Conservation (phyloP, 495 filamentous ascomycete genomes). For the Aspergillus ellipticus region DNA sequence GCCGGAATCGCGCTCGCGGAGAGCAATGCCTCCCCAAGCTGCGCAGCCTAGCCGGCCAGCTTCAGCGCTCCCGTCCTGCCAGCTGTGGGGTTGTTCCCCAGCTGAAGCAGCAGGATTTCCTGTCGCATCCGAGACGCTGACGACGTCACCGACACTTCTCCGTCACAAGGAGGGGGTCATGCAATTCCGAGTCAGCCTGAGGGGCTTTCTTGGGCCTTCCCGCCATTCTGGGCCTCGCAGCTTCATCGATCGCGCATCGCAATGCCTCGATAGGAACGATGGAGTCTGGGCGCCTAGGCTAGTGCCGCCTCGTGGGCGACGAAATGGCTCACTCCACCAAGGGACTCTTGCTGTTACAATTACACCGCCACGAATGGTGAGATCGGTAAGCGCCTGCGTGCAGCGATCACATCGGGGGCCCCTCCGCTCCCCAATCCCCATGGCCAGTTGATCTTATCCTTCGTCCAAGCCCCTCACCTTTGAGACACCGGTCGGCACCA, state of each 20-base stretch:
- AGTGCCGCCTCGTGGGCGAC: constrained; percentile 1
- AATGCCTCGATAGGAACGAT: not conserved
- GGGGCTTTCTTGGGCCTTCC: not conserved
- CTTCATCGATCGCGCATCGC: constrained; percentile 12
- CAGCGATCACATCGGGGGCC: not conserved
- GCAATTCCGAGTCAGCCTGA: not conserved
- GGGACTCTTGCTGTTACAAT: not conserved
- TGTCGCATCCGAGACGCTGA: constrained; percentile 2
- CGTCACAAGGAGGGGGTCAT: constrained; percentile 1
- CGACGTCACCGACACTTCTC: constrained; percentile 11
- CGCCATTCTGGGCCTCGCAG: not conserved
- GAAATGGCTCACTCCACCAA: not conserved
- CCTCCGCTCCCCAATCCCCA: too few species aligned
- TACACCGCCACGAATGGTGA: constrained; percentile 6
- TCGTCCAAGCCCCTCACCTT: constrained; percentile 14
- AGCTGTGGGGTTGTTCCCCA: constrained; percentile 10
- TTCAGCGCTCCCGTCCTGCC: not conserved
- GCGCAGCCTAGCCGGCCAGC: not conserved
- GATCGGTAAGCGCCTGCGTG: constrained; percentile 1
- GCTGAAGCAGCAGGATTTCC: constrained; percentile 1
- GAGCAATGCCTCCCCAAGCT: too few species aligned
- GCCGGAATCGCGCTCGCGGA: too few species aligned
- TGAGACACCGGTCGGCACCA: constrained; percentile 16
- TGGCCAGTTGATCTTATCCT: constrained; percentile 7
- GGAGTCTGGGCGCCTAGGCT: not conserved